These are phyloP conservation scores for Scheffersomyces titani DNA, from an alignment of 1,139 yeast genomes.

Conservation along the genomic window DNA sequence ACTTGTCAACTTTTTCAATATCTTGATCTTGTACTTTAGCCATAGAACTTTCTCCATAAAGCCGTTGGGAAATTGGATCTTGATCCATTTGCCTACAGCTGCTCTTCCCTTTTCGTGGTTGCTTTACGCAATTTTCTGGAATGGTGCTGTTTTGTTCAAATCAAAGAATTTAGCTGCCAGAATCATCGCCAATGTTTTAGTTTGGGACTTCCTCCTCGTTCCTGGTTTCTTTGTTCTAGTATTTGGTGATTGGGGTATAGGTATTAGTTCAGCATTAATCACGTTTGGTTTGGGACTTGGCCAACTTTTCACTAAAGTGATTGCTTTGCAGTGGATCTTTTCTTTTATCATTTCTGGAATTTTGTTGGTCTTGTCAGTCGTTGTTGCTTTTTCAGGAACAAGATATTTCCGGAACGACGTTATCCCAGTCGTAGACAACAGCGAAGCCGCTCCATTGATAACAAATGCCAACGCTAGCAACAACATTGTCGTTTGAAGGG, in stretches of 20 bases:
- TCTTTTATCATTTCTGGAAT: constrained; percentile 65
- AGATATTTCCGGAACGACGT: constrained; percentile 1
- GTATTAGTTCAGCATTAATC: constrained; percentile 57
- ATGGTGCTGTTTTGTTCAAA: constrained; percentile 69
- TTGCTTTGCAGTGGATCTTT: constrained; percentile 85
- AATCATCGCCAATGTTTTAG: constrained; percentile 66
- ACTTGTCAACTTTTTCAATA: constrained; percentile 57
- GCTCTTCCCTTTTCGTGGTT: constrained; percentile 79
- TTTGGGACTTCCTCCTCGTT: constrained; percentile 75
- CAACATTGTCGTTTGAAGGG: background rate
- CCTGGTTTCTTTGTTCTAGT: constrained; percentile 59
- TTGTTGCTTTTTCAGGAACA: constrained; percentile 37
- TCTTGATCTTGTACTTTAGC: constrained; percentile 54
- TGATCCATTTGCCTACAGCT: constrained; percentile 62
- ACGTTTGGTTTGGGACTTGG: constrained; percentile 68
- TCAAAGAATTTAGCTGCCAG: constrained; percentile 64
- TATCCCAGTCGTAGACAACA: background rate
- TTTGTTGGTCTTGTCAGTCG: constrained; percentile 49
- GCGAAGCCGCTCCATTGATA: constrained; percentile 8
- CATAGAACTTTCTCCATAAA: constrained; percentile 62
- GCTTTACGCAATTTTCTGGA: constrained; percentile 74
- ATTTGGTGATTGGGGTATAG: constrained; percentile 73
- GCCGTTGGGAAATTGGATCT: constrained; percentile 53
- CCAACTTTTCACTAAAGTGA: constrained; percentile 64
- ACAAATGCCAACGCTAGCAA: constrained; percentile 1